Percentiles rank a stretch among this genome's conserved stretches.
Evolutionary conservation across 2,329 filamentous ascomycete species (phyloP).

Genomic region (Penicillium sclerotiorum): DNA sequence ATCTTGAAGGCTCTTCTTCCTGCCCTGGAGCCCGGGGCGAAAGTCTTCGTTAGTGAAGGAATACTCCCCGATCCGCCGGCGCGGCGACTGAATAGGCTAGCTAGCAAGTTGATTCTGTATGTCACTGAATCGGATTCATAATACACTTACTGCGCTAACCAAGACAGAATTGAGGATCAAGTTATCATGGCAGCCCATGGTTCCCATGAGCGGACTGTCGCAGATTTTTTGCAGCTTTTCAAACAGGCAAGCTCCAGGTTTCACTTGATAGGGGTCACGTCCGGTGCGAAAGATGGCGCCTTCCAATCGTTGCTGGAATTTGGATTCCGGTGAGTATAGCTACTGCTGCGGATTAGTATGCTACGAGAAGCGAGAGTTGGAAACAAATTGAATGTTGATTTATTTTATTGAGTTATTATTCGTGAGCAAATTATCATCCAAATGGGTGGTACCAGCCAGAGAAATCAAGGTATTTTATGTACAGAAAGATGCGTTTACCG

Average conservation of each 20-base stretch:
- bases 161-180: not conserved
- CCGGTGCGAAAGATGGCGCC: not conserved
- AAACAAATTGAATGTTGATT: not conserved
- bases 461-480: conserved; percentile 8
- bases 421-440: conserved; percentile 1
- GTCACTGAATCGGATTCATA: too few species aligned
- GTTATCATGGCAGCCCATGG: not conserved
- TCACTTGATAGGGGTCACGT: not conserved
- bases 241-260: not conserved
- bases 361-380: not conserved
- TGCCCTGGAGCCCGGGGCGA: conserved; percentile 6
- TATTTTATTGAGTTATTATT: conserved; percentile 5
- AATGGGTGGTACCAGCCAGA: not conserved
- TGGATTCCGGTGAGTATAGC: not conserved
- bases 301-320: not conserved
- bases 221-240: not conserved
- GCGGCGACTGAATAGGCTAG: not conserved
- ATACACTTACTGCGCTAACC: too few species aligned
- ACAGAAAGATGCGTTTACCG: conserved; percentile 34
- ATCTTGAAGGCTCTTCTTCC: conserved; percentile 10
- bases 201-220: not conserved
- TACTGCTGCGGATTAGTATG: not conserved
- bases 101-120: not conserved
- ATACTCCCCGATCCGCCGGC: not conserved
- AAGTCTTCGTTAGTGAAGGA: conserved; percentile 1